Evolutionary conservation across 1,284 basidiomycete species (phyloP), one percentile per base, ranked within the genome.

Genomic region (Takashimella tepidaria): DNA sequence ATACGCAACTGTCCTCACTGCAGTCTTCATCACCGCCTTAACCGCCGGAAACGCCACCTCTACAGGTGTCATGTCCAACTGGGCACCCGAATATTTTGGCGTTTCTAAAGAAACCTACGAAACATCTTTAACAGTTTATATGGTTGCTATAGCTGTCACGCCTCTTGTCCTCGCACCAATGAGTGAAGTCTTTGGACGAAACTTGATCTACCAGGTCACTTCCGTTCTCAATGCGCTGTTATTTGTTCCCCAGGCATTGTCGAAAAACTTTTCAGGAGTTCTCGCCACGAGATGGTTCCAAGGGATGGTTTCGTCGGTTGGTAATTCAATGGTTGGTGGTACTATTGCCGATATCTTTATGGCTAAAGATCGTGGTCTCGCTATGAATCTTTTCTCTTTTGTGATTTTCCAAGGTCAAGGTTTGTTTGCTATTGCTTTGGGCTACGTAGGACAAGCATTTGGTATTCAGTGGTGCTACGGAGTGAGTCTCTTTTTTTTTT

Each of bases 311-410:
- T 58, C 56, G n/a, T 64, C 60, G 10, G 69, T 70, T 3, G 69
- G 65, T 13, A 72, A 72, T 45, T 61, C 64, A 1, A 67, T 73
- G 57, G 70, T 73, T 5, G 69, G 71, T 4, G 74, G 74, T 6
- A 70, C 70, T 4, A 66, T 77, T 5, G 73, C 73, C 26, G 75
- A 76, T 57, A 53, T 73, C 24, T 76, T 66, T 56, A 64, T 53
- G 21, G 72, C 73, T 47, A 58, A 56, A 12, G 55, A 63, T 24
- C 60, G 78, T 20, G 77, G 77, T 0, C 55, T 64, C 2, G 69
- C 75, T 0, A 79, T 79, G 77, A 70, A 69, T 26, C 54, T 74
- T 5, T 79, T 77, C 56, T 61, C 69, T 10, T 50, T 77, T 2
- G 54, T 68, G 8, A 74, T 77, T 49, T 78, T 75, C 48, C 59